phyloP scores from a whole-genome alignment of 225 moss, liverwort and hornwort species.

The Climacium dendroides region DNA sequence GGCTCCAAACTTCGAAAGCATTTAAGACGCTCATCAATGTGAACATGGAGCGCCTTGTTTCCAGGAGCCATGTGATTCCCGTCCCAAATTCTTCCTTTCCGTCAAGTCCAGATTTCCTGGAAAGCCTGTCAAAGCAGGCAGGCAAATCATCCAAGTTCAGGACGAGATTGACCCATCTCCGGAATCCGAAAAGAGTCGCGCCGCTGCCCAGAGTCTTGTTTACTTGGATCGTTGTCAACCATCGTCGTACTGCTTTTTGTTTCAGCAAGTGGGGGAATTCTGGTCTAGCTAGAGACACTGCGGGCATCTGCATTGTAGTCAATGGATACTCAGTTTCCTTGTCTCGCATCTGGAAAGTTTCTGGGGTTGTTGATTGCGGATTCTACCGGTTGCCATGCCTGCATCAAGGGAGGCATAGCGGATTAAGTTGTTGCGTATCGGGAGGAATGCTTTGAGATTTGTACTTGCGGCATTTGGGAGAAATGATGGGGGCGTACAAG shows the following conservation, averaged over 20 bases:
- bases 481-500: not conserved
- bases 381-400: not conserved
- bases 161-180: not conserved
- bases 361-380: not conserved
- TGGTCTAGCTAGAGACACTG: not conserved
- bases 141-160: not conserved
- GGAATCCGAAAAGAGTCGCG: not conserved
- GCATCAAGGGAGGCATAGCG: not conserved
- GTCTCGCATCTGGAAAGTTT: not conserved
- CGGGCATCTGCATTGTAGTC: not conserved
- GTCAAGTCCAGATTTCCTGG: not conserved
- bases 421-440: not conserved
- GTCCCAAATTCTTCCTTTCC: not conserved
- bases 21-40: not conserved
- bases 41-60: not conserved
- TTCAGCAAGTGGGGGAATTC: not conserved
- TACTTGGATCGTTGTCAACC: not conserved
- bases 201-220: not conserved
- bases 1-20: not conserved
- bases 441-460: not conserved
- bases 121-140: not conserved
- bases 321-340: not conserved
- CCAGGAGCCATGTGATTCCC: not conserved
- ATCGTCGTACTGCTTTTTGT: not conserved
- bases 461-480: not conserved